These are phyloP conservation scores for Millerozyma miso DNA, from an alignment of 805 yeast genomes.

Conservation along the genomic window DNA sequence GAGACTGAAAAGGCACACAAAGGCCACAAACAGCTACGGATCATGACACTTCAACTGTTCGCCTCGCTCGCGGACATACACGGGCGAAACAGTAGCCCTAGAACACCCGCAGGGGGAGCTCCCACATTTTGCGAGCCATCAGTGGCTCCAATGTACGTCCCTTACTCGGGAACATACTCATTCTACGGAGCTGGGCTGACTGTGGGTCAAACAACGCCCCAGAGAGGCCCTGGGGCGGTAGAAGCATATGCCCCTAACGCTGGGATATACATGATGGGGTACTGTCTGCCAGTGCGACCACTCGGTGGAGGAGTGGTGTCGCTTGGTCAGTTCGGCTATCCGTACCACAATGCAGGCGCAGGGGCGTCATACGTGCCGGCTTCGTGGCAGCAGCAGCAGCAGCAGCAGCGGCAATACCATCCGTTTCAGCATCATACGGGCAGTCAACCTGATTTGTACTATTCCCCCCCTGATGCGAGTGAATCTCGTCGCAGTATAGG, in stretches of 20 bases:
- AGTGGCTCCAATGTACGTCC: background rate
- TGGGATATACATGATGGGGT: background rate
- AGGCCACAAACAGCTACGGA: too few relatives aligned
- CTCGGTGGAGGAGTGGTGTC: background rate
- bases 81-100: background rate
- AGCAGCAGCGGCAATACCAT: background rate
- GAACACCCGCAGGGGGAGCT: background rate
- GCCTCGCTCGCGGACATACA: background rate
- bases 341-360: background rate
- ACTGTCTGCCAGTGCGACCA: background rate
- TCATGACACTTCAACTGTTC: background rate
- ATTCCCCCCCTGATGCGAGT: background rate
- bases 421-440: background rate
- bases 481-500: background rate
- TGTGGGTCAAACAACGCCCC: background rate
- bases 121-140: constrained; percentile 1
- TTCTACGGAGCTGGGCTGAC: background rate
- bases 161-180: background rate
- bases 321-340: background rate
- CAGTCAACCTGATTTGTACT: background rate
- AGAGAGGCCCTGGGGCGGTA: background rate
- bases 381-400: background rate
- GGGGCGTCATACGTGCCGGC: background rate
- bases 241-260: background rate
- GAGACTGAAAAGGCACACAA: too few relatives aligned